A percentile compares a stretch with the other conserved stretches of the same genome.
These are phyloP conservation scores for Paecilomyces variotii DNA, from an alignment of 2,329 filamentous ascomycete species.

Conservation along the genomic window DNA sequence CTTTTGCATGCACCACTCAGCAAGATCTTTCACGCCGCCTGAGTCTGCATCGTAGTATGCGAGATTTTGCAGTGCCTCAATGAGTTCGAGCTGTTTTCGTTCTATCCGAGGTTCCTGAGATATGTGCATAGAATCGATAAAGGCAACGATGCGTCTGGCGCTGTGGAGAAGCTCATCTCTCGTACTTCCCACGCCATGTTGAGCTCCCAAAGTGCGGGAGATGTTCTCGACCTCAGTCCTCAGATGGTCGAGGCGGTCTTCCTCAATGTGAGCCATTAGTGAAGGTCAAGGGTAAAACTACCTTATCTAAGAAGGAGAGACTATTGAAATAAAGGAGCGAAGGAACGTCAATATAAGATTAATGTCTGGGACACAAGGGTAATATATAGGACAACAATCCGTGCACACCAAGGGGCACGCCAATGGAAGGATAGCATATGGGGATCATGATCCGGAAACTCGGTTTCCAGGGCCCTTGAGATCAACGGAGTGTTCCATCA, in stretches of 20 bases:
- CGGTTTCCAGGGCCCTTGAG: neutral
- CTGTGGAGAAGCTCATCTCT: conserved; percentile 7
- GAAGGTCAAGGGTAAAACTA: neutral
- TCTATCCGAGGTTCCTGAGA: conserved; percentile 15
- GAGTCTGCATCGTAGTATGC: conserved; percentile 43
- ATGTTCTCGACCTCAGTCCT: neutral
- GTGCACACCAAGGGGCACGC: neutral
- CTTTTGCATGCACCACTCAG: conserved; percentile 43
- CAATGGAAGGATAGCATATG: neutral
- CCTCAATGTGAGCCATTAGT: neutral
- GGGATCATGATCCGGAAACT: neutral
- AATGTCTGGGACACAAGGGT: neutral
- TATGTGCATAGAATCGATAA: neutral
- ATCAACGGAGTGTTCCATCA: neutral
- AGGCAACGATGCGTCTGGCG: conserved; percentile 4
- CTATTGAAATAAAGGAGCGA: neutral
- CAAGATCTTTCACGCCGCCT: conserved; percentile 39
- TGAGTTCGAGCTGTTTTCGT: conserved; percentile 28
- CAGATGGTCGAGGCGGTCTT: neutral
- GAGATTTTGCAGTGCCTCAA: conserved; percentile 40
- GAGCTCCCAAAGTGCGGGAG: neutral
- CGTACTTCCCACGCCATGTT: conserved; percentile 2
- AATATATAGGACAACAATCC: neutral
- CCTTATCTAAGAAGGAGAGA: neutral
- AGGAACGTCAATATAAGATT: neutral